phyloP scores from a whole-genome alignment of 2,329 filamentous ascomycete species.

The Cladophialophora exuberans region DNA sequence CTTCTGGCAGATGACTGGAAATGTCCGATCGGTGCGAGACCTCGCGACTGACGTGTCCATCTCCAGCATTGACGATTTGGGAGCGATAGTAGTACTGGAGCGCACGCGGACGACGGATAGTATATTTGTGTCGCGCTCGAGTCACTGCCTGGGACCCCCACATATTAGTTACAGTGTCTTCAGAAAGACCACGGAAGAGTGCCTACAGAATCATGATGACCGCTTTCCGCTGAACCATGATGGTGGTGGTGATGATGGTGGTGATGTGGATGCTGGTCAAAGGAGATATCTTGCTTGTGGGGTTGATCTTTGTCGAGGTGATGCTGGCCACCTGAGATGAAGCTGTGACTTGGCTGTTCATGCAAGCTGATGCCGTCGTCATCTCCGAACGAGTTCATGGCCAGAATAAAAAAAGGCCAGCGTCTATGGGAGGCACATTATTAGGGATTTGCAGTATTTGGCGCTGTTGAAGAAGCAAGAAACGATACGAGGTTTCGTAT shows the following conservation, averaged over 20 bases:
- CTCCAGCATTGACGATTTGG: constrained; percentile 3
- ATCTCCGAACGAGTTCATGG: neutral
- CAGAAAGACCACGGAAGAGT: no score
- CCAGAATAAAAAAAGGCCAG: no score
- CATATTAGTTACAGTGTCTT: neutral
- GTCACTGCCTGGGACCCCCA: neutral
- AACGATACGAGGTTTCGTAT: no score
- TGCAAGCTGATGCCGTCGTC: neutral
- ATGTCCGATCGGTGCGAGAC: neutral
- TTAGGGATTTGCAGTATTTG: no score
- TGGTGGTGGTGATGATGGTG: neutral
- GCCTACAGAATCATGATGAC: neutral
- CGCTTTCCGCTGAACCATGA: neutral
- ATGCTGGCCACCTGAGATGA: neutral
- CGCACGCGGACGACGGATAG: constrained; percentile 6
- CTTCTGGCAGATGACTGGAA: constrained; percentile 10
- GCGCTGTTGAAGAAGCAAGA: no score
- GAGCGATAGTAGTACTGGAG: constrained; percentile 9
- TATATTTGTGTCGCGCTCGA: constrained; percentile 5
- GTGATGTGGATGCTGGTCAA: neutral
- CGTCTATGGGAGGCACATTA: no score
- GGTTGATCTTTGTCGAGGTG: neutral
- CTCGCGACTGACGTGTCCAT: neutral
- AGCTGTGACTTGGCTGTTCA: neutral
- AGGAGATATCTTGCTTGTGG: neutral